Evolutionary conservation across 176 grass and related monocot genomes (phyloP).

Genomic region (Aegilops umbellulata): DNA sequence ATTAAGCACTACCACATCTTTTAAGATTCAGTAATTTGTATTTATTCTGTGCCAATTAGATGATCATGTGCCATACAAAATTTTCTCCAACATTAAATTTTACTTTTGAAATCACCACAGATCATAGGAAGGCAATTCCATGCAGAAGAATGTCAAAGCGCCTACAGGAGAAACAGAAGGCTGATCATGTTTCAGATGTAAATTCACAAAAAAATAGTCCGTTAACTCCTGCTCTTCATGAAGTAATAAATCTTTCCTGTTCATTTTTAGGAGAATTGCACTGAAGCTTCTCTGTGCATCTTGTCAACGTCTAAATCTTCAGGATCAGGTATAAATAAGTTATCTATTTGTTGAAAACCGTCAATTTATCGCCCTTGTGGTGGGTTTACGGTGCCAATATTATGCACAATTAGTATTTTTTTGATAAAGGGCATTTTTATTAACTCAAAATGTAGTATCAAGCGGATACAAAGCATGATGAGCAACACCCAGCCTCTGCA

Average conservation of each 20-base stretch:
- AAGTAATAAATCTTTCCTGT: not conserved
- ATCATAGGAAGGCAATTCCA: constrained; percentile 19
- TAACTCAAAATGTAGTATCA: no score
- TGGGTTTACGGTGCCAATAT: not conserved
- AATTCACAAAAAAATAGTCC: not conserved
- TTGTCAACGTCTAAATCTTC: constrained; percentile 17
- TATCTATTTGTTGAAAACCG: not conserved
- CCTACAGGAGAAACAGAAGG: constrained; percentile 44
- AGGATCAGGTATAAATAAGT: constrained; percentile 39
- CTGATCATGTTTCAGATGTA: constrained; percentile 36
- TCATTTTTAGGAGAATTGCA: constrained; percentile 35
- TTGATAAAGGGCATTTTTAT: no score
- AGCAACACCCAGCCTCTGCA: no score
- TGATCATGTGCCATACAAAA: not conserved
- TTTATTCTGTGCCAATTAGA: not conserved
- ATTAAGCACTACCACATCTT: not conserved
- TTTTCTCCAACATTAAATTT: not conserved
- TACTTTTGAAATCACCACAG: constrained; percentile 29
- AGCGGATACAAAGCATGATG: no score
- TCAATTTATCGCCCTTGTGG: not conserved
- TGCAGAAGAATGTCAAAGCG: constrained; percentile 49
- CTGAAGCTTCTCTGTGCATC: constrained; percentile 24
- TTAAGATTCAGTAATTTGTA: not conserved
- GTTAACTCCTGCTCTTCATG: not conserved
- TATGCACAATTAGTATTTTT: not conserved